Evolutionary conservation across 768 basidiomycete genomes (phyloP).

Genomic region (Boletus sensibilis): DNA sequence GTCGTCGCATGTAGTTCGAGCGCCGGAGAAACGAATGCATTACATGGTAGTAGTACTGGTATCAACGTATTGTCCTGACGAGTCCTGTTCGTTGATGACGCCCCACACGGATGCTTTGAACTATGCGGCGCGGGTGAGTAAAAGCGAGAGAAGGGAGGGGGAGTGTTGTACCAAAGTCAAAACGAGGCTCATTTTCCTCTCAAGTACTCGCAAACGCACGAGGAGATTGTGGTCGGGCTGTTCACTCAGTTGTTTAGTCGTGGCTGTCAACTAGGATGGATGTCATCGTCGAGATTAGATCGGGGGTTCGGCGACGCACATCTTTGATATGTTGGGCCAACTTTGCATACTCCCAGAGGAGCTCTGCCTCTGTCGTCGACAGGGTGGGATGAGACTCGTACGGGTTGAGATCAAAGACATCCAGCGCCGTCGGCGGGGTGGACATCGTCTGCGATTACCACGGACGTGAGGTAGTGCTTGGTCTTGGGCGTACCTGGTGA

Average conservation of each 20-base stretch:
- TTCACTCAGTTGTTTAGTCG: constrained; percentile 69
- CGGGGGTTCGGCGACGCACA: constrained; percentile 42
- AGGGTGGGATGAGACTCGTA: constrained; percentile 71
- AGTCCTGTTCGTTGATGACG: constrained; percentile 74
- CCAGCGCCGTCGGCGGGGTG: background rate
- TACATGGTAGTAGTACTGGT: constrained; percentile 15
- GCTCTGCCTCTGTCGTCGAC: constrained; percentile 67
- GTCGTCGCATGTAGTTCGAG: background rate
- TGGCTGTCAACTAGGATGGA: constrained; percentile 52
- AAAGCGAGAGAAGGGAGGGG: background rate
- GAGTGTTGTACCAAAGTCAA: constrained; percentile 69
- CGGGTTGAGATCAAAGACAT: constrained; percentile 57
- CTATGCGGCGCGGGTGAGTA: constrained; percentile 37
- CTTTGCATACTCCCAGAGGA: constrained; percentile 93
- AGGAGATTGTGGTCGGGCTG: constrained; percentile 79
- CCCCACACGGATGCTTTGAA: constrained; percentile 98
- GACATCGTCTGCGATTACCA: background rate
- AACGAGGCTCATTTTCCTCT: constrained; percentile 94
- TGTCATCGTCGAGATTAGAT: background rate
- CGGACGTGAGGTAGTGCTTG: background rate
- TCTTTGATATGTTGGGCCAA: constrained; percentile 76
- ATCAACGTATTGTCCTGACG: constrained; percentile 19
- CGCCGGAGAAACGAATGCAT: background rate
- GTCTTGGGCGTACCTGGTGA: background rate
- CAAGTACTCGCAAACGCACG: constrained; percentile 72